These are phyloP conservation scores for Tanozyma kutaoensis DNA, from an alignment of 805 yeast species.

Conservation along the genomic window DNA sequence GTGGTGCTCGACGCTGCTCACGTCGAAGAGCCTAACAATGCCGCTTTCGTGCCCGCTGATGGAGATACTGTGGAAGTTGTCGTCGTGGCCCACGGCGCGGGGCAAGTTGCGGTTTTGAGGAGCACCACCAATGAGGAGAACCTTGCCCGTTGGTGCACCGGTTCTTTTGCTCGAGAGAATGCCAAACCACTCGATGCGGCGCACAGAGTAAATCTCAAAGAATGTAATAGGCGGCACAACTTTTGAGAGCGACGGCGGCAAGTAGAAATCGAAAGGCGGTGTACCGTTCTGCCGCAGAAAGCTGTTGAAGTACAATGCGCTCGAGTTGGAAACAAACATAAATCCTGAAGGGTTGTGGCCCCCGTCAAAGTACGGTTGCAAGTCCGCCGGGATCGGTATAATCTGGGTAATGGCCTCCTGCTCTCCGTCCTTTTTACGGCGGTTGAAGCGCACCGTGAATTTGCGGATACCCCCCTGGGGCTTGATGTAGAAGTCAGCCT, in stretches of 20 bases:
- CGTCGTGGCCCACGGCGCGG: slow-evolving; percentile 19
- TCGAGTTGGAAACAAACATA: slow-evolving; percentile 45
- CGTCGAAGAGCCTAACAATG: slow-evolving; percentile 71
- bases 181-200: slow-evolving; percentile 66
- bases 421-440: slow-evolving; percentile 5
- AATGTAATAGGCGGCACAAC: slow-evolving; percentile 58
- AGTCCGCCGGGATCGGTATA: slow-evolving; percentile 17
- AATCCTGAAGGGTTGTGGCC: slow-evolving; percentile 63
- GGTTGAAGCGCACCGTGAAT: slow-evolving; percentile 12
- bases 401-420: slow-evolving; percentile 14
- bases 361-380: slow-evolving; percentile 69
- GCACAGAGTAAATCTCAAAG: slow-evolving; percentile 36
- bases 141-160: slow-evolving; percentile 21
- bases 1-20: slow-evolving; percentile 52
- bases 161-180: slow-evolving; percentile 29
- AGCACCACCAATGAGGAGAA: slow-evolving; percentile 68
- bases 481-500: slow-evolving; percentile 61
- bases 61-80: slow-evolving; percentile 33
- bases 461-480: slow-evolving; percentile 32
- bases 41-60: slow-evolving; percentile 87
- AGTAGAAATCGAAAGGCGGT: slow-evolving; percentile 17
- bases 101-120: slow-evolving; percentile 31
- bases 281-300: slow-evolving; percentile 5
- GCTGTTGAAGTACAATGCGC: slow-evolving; percentile 41
- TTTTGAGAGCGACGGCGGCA: slow-evolving; percentile 77